Evolutionary conservation across 108 stramenopile species (phyloP), one percentile per base, ranked within the genome.

Genomic region (Pseudonitzschia pungens): DNA sequence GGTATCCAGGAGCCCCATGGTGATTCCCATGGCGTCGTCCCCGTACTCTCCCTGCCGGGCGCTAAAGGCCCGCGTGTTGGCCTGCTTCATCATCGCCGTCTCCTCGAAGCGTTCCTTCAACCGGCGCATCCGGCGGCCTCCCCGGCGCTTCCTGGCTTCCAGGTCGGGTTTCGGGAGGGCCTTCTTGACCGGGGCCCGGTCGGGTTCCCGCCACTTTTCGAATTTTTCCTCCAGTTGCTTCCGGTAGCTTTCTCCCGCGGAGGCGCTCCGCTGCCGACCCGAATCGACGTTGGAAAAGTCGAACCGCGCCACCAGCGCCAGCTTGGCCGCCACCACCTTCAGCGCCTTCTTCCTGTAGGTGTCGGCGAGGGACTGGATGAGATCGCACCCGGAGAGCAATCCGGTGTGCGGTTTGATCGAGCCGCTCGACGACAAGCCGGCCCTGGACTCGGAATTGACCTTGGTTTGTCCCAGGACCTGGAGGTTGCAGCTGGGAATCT

Each of bases 161-260:
- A 94, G 72, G 57, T 94, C 89, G 45, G 96, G 96, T 77, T 96
- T 95, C 63, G 99, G 99, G 51, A 98, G 83, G 24, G 99, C 95
- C 74, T 98, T 98, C 58, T 92, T 81, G 12, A 85, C 86, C 55
- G 85, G 93, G 33, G 92, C 97, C 74, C 89, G 88, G 59, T 97
- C 93, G 27, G 96, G 96, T 74, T 97, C 97, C 66, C 96, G 92
- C 87, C 87, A 90, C 74, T 98, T 92, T 65, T 84, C 88, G 65
- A 99, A 83, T 77, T 97, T 96, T 21, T 73, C 58, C 71, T 82
- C 74, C 56, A 94, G 70, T 50, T 93, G 89, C 21, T 76, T 80
- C 26, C 85, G 79, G 58, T 88, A 88, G 59, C 69, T 71, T 24
- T 76, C 65, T 33, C 92, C 94, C 4, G 86, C 62, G 5, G 73